phyloP scores from a whole-genome alignment of 345 rosid species.

The Lepidium didymum region DNA sequence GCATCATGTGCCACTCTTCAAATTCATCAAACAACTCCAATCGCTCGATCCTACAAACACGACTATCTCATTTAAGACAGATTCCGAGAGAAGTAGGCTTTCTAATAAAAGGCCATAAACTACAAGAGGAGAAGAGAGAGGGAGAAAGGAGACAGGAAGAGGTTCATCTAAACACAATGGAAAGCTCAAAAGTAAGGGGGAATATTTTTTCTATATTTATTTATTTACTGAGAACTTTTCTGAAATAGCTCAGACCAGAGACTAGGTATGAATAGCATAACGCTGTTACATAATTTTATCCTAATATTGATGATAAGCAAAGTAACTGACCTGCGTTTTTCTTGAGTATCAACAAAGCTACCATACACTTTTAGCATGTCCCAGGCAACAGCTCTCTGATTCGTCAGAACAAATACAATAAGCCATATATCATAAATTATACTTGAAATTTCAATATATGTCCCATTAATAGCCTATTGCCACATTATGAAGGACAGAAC shows the following conservation, averaged over 20 bases:
- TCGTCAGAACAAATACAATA: not conserved
- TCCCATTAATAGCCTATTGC: not conserved
- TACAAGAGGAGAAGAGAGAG: not conserved
- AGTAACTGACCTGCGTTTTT: conserved; percentile 67
- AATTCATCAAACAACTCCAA: conserved; percentile 91
- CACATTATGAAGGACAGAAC: not conserved
- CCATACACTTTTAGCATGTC: conserved; percentile 93
- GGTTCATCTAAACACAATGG: not conserved
- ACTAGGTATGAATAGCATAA: not conserved
- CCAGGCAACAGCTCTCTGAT: conserved; percentile 83
- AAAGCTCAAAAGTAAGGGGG: not conserved
- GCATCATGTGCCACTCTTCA: conserved; percentile 99
- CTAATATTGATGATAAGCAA: not conserved
- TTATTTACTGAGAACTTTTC: conserved; percentile 12
- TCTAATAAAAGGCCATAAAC: conserved; percentile 3
- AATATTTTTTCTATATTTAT: not conserved
- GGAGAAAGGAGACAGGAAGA: not conserved
- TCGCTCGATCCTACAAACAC: conserved; percentile 68
- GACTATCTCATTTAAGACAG: conserved; percentile 16
- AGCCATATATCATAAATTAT: not conserved
- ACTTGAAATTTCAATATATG: not conserved
- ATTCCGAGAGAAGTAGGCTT: conserved; percentile 13
- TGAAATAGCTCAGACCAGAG: conserved; percentile 7
- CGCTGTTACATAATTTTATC: not conserved
- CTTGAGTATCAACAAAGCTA: conserved; percentile 68